Evolutionary conservation across 2,329 filamentous ascomycete genomes (phyloP), one percentile per base, ranked within the genome.

Genomic region (Phyllachora maydis): DNA sequence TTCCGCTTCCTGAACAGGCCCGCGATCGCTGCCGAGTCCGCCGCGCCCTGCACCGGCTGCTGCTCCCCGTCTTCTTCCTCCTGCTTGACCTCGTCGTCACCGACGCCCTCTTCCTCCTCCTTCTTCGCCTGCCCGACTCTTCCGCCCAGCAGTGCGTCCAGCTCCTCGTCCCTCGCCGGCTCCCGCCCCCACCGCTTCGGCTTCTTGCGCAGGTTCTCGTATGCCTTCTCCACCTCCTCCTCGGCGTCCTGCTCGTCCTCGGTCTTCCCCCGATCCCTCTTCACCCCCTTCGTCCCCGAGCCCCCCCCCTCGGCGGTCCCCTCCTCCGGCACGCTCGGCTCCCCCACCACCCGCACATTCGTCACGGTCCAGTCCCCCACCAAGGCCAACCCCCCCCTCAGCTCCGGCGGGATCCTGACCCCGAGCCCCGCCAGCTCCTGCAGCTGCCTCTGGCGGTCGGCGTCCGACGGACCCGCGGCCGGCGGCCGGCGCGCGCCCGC

Each of bases 401-500:
- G 69, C 33, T 76, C 70, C 21, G 78, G 70, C 1, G 88, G 88
- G 25, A 95, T 65, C 22, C 69, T 66, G 23, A 98, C 69, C 1
- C 88, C 88, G 59, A 98, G 63, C 17, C 75, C 77, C 4, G 75
- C 82, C 8, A 98, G 56, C 46, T 95, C 82, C 32, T 82, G 72
- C 38, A 90, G 65, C 49, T 98, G 88, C 26, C 61, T 63, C 46
- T 85, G 85, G 26, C 79, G 56, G 33, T 90, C 74, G 6, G 69
- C 63, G 11, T 68, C 49, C 2, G 61, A 60, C 3, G 57, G 54
- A 9, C 46, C 41, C 12, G 51, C 38, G 27, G 26, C 10, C 41
- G 38, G 17, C 8, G 19, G 14, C 20, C 16, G 12, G 16, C 19
- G 22, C 14, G 23, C 13, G 11, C 23, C 12, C 9, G 12, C 8